Evolutionary conservation across 2,329 filamentous ascomycete genomes (phyloP), one percentile per base, ranked within the genome.

Genomic region (Cercospora janseana): DNA sequence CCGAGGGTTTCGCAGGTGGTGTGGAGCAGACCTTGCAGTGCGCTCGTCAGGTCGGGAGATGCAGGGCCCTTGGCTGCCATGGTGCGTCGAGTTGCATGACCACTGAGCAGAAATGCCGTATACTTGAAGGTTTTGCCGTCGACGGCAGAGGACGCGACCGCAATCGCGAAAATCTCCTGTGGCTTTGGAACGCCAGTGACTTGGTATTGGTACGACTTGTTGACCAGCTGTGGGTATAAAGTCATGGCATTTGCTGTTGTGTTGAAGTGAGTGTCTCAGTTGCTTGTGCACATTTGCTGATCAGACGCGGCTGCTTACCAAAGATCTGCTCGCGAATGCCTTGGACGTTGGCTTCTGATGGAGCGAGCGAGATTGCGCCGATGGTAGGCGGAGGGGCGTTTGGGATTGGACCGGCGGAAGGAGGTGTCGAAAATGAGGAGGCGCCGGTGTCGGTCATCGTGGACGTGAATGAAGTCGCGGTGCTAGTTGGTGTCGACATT

Each of bases 241-340:
- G 46, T 43, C n/a, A 43, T 38, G 10, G 55, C 55, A 16, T 57
- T 57, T 10, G 55, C 55, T 57, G 27, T 9, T 7, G 16, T 4
- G 9, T 12, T 12, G 29, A 31, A 7, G 32, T 56, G 26, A 55
- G 55, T 23, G 15, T 38, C 16, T 16, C 3, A 20, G 7, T 28
- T 12, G 20, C 4, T 6, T 6, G 18, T 20, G 18, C 18, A 21
- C 13, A 28, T 9, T 29, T 10, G 15, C 16, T 15, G 12, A 24
- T n/a, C 6, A 15, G 28, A 10, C 6, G 5, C 18, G 40, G 15
- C 2, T 21, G 21, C 34, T 31, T 55, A 55, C 55, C 55, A 10
- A 57, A 32, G 12, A 57, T 57, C 18, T 57, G 55, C 32, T 55
- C 48, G 18, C 55, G 48, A 10, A 57, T 29, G 4, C 32, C 42